phyloP scores from a whole-genome alignment of 2,329 filamentous ascomycete genomes.

The Orbilia javanica region DNA sequence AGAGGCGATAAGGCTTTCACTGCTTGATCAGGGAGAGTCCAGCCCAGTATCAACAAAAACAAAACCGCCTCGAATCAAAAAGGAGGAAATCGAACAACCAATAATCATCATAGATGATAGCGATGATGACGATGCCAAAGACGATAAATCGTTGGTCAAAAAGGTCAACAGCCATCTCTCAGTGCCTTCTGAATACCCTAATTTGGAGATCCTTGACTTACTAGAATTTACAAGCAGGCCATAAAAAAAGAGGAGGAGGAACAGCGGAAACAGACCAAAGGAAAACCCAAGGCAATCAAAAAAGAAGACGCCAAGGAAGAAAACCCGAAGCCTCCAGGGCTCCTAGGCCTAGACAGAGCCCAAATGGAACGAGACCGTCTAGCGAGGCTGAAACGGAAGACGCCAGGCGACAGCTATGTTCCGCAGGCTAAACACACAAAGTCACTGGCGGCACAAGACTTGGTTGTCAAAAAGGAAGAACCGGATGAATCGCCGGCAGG shows the following conservation, averaged over 20 bases:
- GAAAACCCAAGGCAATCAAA: slow-evolving; percentile 1
- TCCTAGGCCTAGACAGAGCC: slow-evolving; percentile 75
- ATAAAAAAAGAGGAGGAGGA: slow-evolving; percentile 26
- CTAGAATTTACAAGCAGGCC: slow-evolving; percentile 1
- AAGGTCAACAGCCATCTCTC: slow-evolving; percentile 13
- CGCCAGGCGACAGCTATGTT: slow-evolving; percentile 64
- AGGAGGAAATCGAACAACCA: slow-evolving; percentile 21
- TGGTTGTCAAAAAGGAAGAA: slow-evolving; percentile 42
- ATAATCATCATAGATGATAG: slow-evolving; percentile 48
- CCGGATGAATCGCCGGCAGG: slow-evolving; percentile 51
- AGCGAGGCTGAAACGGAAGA: slow-evolving; percentile 69
- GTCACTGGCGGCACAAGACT: slow-evolving; percentile 30
- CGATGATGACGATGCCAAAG: slow-evolving; percentile 37
- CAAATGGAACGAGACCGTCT: slow-evolving; percentile 88
- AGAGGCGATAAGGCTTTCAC: slow-evolving; percentile 46
- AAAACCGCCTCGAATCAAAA: slow-evolving; percentile 37
- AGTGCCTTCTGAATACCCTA: neutral
- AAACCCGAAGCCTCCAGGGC: slow-evolving; percentile 22
- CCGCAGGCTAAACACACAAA: slow-evolving; percentile 63
- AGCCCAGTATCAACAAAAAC: slow-evolving; percentile 28
- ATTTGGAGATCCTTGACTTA: slow-evolving; percentile 6
- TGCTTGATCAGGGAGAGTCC: slow-evolving; percentile 26
- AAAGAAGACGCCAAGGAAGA: slow-evolving; percentile 19
- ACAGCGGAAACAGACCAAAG: neutral
- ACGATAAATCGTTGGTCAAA: slow-evolving; percentile 32